phyloP scores from a whole-genome alignment of 176 grass and related monocot genomes.

The Oryza meridionalis region DNA sequence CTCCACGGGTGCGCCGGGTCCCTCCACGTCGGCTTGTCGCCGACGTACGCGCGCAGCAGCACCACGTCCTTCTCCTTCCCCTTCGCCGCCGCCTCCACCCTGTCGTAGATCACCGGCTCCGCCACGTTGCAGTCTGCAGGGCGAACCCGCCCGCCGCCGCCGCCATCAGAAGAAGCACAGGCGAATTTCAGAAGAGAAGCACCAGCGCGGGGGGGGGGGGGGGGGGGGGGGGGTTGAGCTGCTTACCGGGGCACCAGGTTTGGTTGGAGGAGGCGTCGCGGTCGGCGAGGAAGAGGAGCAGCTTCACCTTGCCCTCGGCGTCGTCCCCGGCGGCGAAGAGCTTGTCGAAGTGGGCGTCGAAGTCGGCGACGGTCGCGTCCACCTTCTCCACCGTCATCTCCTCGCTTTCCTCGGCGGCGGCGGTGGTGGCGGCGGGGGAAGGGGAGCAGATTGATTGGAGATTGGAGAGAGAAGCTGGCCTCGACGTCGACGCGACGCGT shows the following conservation, averaged over 20 bases:
- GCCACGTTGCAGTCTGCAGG: conserved; percentile 89
- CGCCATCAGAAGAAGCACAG: background rate
- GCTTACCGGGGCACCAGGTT: conserved; percentile 82
- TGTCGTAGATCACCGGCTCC: conserved; percentile 83
- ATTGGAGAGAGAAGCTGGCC: background rate
- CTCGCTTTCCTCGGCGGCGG: background rate
- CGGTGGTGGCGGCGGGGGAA: background rate
- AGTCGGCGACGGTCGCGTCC: conserved; percentile 41
- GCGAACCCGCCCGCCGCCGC: too few species aligned
- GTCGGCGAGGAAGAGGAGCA: conserved; percentile 90
- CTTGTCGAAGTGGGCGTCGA: conserved; percentile 35
- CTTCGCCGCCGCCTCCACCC: conserved; percentile 46
- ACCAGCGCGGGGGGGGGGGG: too few species aligned
- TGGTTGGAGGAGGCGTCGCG: conserved; percentile 65
- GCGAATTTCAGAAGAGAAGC: background rate
- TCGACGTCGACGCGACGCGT: conserved; percentile 10
- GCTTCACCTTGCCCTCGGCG: conserved; percentile 48
- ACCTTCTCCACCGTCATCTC: conserved; percentile 54
- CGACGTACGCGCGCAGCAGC: conserved; percentile 83
- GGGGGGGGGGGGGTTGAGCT: background rate
- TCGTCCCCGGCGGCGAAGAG: background rate
- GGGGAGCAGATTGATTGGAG: background rate
- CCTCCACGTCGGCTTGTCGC: conserved; percentile 82
- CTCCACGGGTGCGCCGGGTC: conserved; percentile 74
- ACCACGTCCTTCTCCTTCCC: conserved; percentile 56